Conservation (phyloP, 2,329 filamentous ascomycete genomes). For the Colletotrichum destructivum region DNA sequence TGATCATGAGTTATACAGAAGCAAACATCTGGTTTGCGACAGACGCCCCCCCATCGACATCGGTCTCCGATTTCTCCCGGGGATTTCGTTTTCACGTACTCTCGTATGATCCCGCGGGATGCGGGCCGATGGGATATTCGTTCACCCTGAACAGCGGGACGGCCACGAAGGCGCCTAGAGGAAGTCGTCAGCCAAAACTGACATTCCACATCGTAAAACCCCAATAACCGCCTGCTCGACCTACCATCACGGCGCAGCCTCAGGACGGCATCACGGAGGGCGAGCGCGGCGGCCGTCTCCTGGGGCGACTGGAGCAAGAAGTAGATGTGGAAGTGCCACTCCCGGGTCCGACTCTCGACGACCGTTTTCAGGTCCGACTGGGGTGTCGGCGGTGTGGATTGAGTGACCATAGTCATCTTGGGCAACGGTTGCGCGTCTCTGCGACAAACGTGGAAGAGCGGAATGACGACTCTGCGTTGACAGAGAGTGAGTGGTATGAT, state of each 20-base stretch:
- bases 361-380: slow-evolving; percentile 50
- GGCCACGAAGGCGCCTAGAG: slow-evolving; percentile 52
- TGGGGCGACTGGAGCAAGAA: slow-evolving; percentile 51
- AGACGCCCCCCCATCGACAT: no score
- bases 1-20: background rate
- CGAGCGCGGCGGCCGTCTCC: slow-evolving; percentile 51
- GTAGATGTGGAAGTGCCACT: slow-evolving; percentile 55
- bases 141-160: slow-evolving; percentile 52
- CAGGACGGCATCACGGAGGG: slow-evolving; percentile 52
- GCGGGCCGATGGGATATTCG: slow-evolving; percentile 51
- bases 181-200: background rate
- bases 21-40: background rate
- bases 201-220: accelerated
- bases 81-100: slow-evolving; percentile 45
- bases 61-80: no score
- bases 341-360: slow-evolving; percentile 48
- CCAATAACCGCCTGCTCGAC: background rate
- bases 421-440: background rate
- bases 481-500: background rate
- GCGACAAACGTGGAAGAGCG: background rate
- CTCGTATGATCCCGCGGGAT: slow-evolving; percentile 54
- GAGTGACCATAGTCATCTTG: slow-evolving; percentile 41
- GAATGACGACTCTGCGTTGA: background rate
- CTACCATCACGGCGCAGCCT: slow-evolving; percentile 52
- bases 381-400: slow-evolving; percentile 41